phyloP scores from a whole-genome alignment of 441 rosid species.

The Jatropha multifida region DNA sequence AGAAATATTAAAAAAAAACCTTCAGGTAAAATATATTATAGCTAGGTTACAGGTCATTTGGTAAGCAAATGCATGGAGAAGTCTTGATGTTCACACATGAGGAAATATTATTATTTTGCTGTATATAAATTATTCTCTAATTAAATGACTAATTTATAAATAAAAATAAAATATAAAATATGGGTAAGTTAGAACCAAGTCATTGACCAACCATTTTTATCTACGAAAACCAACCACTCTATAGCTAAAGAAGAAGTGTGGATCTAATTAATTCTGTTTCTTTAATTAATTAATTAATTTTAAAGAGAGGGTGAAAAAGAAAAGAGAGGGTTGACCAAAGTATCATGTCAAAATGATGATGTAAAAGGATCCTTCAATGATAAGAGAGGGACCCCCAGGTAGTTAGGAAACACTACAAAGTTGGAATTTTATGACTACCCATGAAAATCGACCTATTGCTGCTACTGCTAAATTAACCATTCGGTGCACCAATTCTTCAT shows the following conservation, averaged over 20 bases:
- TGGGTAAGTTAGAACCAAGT: slow-evolving; percentile 21
- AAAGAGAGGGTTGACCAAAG: slow-evolving; percentile 40
- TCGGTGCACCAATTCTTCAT: neutral
- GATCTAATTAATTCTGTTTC: too few species aligned
- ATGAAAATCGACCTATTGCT: neutral
- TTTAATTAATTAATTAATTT: too few species aligned
- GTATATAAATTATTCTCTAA: neutral
- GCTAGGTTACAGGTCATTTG: neutral
- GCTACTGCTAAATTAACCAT: neutral
- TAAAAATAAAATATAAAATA: neutral
- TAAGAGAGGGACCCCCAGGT: slow-evolving; percentile 34
- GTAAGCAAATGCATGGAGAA: neutral
- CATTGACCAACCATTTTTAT: slow-evolving; percentile 26
- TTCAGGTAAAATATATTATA: neutral
- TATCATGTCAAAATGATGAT: slow-evolving; percentile 34
- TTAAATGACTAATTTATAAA: neutral
- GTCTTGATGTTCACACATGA: slow-evolving; percentile 35
- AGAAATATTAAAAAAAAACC: neutral
- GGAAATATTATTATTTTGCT: neutral
- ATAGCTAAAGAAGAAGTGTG: neutral
- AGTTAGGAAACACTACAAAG: slow-evolving; percentile 32
- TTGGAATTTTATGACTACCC: slow-evolving; percentile 5
- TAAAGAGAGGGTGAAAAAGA: neutral
- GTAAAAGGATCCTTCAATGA: slow-evolving; percentile 44
- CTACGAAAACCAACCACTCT: slow-evolving; percentile 37